A percentile compares a stretch with the other conserved stretches of the same genome.
phyloP scores from a whole-genome alignment of 768 basidiomycete species.

The Mycena maculata region DNA sequence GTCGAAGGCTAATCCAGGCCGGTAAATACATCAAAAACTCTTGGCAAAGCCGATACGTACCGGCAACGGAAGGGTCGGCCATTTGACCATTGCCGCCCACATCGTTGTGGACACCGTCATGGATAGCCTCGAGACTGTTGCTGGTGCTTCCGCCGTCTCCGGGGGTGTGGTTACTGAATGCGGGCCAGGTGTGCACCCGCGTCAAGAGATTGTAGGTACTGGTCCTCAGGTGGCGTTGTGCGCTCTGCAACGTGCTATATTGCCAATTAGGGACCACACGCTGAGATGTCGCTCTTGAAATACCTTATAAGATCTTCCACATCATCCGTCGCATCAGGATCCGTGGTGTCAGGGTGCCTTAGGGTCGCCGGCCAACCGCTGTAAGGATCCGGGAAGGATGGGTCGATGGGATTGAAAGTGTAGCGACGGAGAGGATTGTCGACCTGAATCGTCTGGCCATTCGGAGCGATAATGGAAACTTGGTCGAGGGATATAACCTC shows the following conservation, averaged over 20 bases:
- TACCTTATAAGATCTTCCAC: conserved; percentile 45
- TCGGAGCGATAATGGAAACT: conserved; percentile 48
- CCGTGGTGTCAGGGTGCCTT: conserved; percentile 44
- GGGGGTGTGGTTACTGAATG: conserved; percentile 59
- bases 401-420: conserved; percentile 47
- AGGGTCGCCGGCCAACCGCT: conserved; percentile 49
- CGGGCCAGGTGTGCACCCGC: conserved; percentile 52
- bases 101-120: conserved; percentile 58
- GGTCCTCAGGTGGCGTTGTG: conserved; percentile 41
- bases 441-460: conserved; percentile 43
- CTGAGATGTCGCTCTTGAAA: neutral
- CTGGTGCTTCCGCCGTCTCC: conserved; percentile 51
- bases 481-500: conserved; percentile 50
- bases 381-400: conserved; percentile 46
- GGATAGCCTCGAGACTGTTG: conserved; percentile 63
- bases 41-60: conserved; percentile 33
- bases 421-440: conserved; percentile 51
- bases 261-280: neutral
- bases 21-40: neutral
- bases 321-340: conserved; percentile 45
- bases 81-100: conserved; percentile 59
- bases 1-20: conserved; percentile 53
- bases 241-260: conserved; percentile 37
- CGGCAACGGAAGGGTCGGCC: conserved; percentile 53
- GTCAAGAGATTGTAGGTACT: conserved; percentile 54